A percentile compares a stretch with the other conserved stretches of the same genome.
phyloP scores from a whole-genome alignment of 306 rosid genomes.

The Erythrophleum fordii region DNA sequence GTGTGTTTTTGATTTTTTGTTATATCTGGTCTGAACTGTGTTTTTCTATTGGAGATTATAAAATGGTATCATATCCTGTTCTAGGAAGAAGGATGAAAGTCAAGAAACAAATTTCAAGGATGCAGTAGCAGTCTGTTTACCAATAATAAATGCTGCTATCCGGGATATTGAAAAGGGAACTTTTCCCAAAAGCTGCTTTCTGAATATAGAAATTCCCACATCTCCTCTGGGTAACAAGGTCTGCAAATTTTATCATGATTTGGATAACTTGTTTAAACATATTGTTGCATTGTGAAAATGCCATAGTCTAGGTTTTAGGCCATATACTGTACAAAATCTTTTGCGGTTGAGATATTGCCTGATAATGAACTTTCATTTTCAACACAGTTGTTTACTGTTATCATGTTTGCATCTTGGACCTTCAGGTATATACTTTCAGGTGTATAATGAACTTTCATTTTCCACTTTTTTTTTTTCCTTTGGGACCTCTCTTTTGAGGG shows the following conservation, averaged over 20 bases:
- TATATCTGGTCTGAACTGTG: slow-evolving; percentile 33
- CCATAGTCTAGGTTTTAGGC: slow-evolving; percentile 43
- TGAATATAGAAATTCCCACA: slow-evolving; percentile 79
- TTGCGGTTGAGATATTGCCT: not conserved
- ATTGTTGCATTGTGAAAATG: slow-evolving; percentile 22
- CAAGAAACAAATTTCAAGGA: slow-evolving; percentile 91
- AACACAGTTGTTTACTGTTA: not conserved
- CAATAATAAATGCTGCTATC: slow-evolving; percentile 80
- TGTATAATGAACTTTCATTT: not conserved
- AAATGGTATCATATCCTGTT: slow-evolving; percentile 39
- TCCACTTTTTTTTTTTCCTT: not conserved
- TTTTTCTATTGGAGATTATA: slow-evolving; percentile 36
- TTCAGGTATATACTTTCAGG: not conserved
- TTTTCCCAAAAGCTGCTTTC: slow-evolving; percentile 74
- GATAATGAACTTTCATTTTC: not conserved
- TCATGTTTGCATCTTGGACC: not conserved
- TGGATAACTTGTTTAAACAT: not conserved
- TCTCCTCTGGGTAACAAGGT: slow-evolving; percentile 88
- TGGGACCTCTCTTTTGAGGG: not conserved
- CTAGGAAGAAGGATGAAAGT: slow-evolving; percentile 95
- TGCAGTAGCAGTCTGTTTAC: slow-evolving; percentile 84
- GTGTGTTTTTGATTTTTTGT: slow-evolving; percentile 48
- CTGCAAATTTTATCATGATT: slow-evolving; percentile 32
- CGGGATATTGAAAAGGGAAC: slow-evolving; percentile 74
- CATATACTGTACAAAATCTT: not conserved